A percentile compares a stretch with the other conserved stretches of the same genome.
These are phyloP conservation scores for Quercus cerris DNA, from an alignment of 306 rosid genomes.

Conservation along the genomic window DNA sequence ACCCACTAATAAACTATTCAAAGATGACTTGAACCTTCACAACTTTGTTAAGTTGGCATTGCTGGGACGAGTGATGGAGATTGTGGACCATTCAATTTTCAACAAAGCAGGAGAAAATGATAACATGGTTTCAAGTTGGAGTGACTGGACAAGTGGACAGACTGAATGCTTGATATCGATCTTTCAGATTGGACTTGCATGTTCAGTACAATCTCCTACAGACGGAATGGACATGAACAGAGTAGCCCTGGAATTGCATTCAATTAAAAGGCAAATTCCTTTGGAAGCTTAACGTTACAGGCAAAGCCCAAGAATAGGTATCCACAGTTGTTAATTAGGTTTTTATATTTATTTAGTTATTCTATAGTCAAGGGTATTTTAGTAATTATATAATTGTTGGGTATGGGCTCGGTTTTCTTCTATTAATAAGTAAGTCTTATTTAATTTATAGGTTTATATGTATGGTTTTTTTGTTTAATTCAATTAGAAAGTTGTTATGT, in stretches of 20 bases:
- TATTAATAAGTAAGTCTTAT: too few species aligned
- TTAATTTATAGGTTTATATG: too few species aligned
- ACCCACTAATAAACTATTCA: neutral
- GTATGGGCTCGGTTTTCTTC: too few species aligned
- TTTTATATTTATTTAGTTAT: too few species aligned
- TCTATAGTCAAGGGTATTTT: too few species aligned
- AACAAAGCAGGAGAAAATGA: neutral
- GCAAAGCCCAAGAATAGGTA: too few species aligned
- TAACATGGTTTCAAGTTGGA: neutral
- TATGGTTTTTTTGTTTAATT: too few species aligned
- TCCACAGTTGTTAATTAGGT: too few species aligned
- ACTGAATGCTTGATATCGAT: neutral
- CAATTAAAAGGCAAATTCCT: neutral
- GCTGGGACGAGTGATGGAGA: neutral
- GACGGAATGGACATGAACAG: neutral
- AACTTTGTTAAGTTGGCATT: neutral
- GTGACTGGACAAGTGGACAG: neutral
- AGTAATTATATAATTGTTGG: too few species aligned
- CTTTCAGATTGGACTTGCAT: slow-evolving; percentile 7
- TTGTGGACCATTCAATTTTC: neutral
- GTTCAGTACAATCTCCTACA: neutral
- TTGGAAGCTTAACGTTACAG: neutral
- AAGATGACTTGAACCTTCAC: neutral
- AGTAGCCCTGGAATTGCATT: neutral
- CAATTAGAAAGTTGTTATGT: too few species aligned